Evolutionary conservation across 73 alveolate genomes (phyloP).

Genomic region (Stentor coeruleus): DNA sequence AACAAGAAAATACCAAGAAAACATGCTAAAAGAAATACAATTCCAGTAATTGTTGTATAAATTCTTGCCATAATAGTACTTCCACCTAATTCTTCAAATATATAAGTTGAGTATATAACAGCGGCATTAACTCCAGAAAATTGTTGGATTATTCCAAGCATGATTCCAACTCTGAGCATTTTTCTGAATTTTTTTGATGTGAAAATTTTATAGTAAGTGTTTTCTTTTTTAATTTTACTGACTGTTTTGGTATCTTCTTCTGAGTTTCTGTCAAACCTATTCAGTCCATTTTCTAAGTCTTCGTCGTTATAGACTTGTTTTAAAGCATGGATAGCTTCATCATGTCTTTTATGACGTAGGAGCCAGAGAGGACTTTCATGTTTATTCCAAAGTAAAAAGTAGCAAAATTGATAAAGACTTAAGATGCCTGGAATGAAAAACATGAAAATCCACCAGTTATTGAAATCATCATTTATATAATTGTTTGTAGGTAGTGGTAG

Average conservation of each 20-base stretch:
- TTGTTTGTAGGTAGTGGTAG: not conserved
- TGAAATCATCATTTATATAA: not conserved
- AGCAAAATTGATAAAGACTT: not conserved
- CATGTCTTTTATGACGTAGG: not conserved
- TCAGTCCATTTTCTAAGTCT: too few species aligned
- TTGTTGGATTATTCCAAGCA: not conserved
- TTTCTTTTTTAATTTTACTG: too few species aligned
- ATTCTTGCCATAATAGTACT: not conserved
- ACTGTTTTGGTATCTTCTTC: too few species aligned
- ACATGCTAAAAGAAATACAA: too few species aligned
- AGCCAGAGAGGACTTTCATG: constrained; percentile 16
- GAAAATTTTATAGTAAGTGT: not conserved
- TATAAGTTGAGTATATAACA: not conserved
- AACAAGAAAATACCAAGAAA: too few species aligned
- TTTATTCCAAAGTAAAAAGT: not conserved
- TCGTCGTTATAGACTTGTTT: not conserved
- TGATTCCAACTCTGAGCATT: not conserved
- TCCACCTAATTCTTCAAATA: not conserved
- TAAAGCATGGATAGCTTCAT: not conserved
- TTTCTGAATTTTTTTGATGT: not conserved
- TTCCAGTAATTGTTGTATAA: not conserved
- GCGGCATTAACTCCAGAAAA: not conserved
- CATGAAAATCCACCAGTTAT: constrained; percentile 16
- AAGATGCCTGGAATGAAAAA: constrained; percentile 16
- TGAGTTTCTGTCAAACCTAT: too few species aligned